phyloP scores from a whole-genome alignment of 257 asterid species.

The Orobanche coerulescens region DNA sequence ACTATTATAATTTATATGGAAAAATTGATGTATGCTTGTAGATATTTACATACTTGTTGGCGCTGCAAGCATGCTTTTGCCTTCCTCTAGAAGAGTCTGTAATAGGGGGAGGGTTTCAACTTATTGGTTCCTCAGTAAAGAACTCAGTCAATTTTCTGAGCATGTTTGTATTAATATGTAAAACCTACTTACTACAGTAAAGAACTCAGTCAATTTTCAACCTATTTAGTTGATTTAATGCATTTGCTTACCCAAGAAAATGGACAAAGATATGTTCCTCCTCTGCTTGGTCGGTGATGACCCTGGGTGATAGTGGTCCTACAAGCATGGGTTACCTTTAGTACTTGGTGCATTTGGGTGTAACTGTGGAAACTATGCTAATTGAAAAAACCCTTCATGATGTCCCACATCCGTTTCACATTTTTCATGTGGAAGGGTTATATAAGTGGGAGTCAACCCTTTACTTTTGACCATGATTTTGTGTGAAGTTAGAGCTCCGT shows the following conservation, averaged over 20 bases:
- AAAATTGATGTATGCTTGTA: neutral
- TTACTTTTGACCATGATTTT: no score
- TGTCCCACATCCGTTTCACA: no score
- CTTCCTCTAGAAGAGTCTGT: neutral
- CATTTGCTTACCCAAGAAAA: neutral
- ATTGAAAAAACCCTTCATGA: no score
- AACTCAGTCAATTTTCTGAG: no score
- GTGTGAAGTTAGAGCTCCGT: no score
- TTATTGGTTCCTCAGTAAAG: neutral
- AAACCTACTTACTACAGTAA: no score
- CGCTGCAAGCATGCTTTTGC: constrained; percentile 1
- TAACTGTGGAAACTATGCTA: no score
- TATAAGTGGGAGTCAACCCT: no score
- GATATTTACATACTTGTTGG: neutral
- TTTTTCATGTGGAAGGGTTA: no score
- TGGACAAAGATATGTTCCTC: no score
- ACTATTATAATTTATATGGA: neutral
- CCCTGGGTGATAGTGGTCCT: neutral
- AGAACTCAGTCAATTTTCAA: no score
- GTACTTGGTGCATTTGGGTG: no score
- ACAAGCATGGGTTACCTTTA: neutral
- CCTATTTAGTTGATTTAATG: neutral
- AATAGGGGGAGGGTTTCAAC: neutral
- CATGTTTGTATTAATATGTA: neutral
- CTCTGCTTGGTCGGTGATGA: neutral